Conservation (phyloP, 169 alveolate genomes). For the Cystoisospora suis region DNA sequence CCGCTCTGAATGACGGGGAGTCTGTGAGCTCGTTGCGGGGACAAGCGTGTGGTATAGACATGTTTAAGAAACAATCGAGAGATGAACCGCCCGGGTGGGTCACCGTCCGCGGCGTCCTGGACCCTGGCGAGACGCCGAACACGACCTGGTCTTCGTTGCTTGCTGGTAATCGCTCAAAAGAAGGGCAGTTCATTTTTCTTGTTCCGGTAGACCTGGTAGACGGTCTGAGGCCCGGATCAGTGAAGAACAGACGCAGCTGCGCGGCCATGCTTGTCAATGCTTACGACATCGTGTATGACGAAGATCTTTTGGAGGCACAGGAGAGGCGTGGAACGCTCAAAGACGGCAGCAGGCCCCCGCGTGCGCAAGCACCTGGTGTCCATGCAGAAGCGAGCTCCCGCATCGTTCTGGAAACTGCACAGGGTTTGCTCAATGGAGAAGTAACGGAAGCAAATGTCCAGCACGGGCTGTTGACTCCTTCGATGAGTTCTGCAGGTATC, state of each 20-base stretch:
- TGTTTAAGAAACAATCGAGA: not conserved
- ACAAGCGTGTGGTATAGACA: not conserved
- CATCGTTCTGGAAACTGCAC: no score
- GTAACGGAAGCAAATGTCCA: no score
- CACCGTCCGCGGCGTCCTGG: slow-evolving; percentile 83
- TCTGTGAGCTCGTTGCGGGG: not conserved
- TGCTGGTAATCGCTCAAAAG: slow-evolving; percentile 55
- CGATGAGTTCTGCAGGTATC: no score
- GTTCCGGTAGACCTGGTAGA: slow-evolving; percentile 76
- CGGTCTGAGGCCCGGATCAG: slow-evolving; percentile 69
- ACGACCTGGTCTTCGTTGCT: slow-evolving; percentile 37
- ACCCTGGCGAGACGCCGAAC: slow-evolving; percentile 79
- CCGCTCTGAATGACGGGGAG: not conserved
- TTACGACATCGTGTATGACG: slow-evolving; percentile 81
- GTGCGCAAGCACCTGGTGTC: no score
- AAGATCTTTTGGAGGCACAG: slow-evolving; percentile 67
- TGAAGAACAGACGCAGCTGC: slow-evolving; percentile 56
- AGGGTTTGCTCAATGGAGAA: no score
- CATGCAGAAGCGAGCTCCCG: no score
- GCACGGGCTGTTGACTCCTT: no score
- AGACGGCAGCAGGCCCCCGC: not conserved
- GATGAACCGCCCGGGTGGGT: slow-evolving; percentile 80
- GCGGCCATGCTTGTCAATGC: slow-evolving; percentile 71
- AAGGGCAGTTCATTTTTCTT: slow-evolving; percentile 71
- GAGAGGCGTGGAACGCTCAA: not conserved